These are phyloP conservation scores for Globisporangium mamillatum DNA, from an alignment of 352 stramenopile genomes.

Conservation along the genomic window DNA sequence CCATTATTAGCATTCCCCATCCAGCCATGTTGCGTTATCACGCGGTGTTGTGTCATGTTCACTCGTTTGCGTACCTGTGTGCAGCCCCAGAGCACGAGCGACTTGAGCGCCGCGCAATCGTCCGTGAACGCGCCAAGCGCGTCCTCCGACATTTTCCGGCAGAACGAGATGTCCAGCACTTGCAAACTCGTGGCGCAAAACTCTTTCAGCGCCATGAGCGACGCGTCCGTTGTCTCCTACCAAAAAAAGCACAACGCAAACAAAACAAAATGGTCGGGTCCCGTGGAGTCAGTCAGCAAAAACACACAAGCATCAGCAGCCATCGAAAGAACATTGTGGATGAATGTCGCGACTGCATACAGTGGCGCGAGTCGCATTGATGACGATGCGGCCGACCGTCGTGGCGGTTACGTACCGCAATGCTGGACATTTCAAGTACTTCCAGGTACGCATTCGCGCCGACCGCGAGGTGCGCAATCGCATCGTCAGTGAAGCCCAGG, in stretches of 20 bases:
- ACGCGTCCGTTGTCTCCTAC: conserved; percentile 55
- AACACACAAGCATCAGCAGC: not conserved
- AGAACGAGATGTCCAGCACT: conserved; percentile 77
- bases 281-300: not conserved
- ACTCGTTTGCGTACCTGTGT: conserved; percentile 43
- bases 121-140: conserved; percentile 62
- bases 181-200: conserved; percentile 41
- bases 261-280: not conserved
- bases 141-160: conserved; percentile 65
- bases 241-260: not conserved
- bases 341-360: not conserved
- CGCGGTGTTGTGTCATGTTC: no score
- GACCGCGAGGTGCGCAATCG: conserved; percentile 55
- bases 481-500: conserved; percentile 50
- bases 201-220: conserved; percentile 48
- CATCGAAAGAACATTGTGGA: not conserved
- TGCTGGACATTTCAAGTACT: conserved; percentile 69
- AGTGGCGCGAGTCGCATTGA: not conserved
- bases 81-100: conserved; percentile 68
- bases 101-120: conserved; percentile 36
- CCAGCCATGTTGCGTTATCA: not conserved
- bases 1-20: not conserved
- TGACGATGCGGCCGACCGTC: not conserved
- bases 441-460: conserved; percentile 58
- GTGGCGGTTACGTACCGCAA: conserved; percentile 41